Base-by-base conservation (phyloP, 2,329 filamentous ascomycete species). In the Lachnellula willkommii region DNA sequence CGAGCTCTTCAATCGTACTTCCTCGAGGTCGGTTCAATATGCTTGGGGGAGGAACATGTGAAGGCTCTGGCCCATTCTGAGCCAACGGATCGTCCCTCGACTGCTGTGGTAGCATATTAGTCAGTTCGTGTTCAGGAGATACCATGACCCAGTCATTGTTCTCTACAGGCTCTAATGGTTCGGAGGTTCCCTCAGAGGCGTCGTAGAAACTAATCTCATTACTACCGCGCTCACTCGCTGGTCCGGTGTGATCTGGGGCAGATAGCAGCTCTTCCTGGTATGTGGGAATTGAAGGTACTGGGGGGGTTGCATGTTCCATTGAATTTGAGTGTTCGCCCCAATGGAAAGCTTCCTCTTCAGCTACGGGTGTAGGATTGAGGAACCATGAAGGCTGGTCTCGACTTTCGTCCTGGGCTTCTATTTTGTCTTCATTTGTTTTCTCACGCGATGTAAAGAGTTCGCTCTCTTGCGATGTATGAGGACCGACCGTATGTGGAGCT, bases 261-360 rank as follows among this genome's bases (percentile, higher is more conserved):
- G 43, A 48, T 14, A 28, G 46, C 53, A 20, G 24, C 36, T 35
- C 36, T n/a, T 26, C 24, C 50, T 28, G 17, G 32, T 12, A n/a
- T 36, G 26, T 7, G 2, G 39, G 39, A 42, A 20, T 15, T 17
- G 39, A 20, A n/a, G 17, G 15, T 42, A 42, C 15, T 15, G 26
- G 28, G 20, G 36, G 8, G 28, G 2, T 14, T 24, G 47, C 26
- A 43, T 42, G 5, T 12, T 9, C 48, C 12, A n/a, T 47, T 26
- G 24, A 47, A 22, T 50, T 52, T 22, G 61, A 50, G 17, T 40
- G 52, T 3, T 61, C 55, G 6, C 60, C 67, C 32, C 64, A 65
- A 20, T 72, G 68, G 48, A 67, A 71, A 28, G 62, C 66, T 17
- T 68, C 66, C 60, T 74, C 71, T 59, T 75, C 71, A 46, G 70